A percentile compares a stretch with the other conserved stretches of the same genome.
phyloP scores from a whole-genome alignment of 345 rosid genomes.

The Eucalyptus erythrocorys region DNA sequence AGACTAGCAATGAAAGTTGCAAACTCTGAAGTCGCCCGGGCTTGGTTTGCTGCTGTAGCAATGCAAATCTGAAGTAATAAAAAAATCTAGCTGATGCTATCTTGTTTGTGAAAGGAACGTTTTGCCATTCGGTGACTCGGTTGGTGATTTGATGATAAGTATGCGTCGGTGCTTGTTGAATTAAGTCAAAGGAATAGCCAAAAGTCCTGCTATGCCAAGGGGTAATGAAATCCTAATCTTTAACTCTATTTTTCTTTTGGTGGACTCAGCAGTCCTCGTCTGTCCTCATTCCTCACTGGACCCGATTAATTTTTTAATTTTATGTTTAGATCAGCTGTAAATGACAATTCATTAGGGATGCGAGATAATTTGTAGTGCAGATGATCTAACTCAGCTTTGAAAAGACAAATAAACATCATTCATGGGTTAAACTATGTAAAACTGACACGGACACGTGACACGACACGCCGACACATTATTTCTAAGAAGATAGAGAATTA shows the following conservation, averaged over 20 bases:
- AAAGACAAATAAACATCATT: not conserved
- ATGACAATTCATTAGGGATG: not conserved
- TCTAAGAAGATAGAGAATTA: fast-evolving
- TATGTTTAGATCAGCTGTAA: not conserved
- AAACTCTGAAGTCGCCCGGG: not conserved
- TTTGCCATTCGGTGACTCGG: not conserved
- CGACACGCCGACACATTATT: fast-evolving
- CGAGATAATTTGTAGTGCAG: not conserved
- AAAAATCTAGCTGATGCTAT: not conserved
- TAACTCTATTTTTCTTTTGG: not conserved
- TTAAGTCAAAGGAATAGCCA: not conserved
- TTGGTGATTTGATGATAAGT: not conserved
- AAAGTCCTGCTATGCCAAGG: not conserved
- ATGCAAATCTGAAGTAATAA: not conserved
- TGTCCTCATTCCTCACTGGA: not conserved
- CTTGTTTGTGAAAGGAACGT: not conserved
- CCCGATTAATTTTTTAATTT: too few species aligned
- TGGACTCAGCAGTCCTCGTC: not conserved
- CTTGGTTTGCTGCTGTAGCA: not conserved
- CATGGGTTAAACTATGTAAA: too few species aligned
- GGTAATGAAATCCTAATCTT: too few species aligned
- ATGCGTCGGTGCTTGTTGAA: not conserved
- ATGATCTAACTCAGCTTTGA: not conserved
- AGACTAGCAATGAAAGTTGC: not conserved
- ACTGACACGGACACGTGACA: fast-evolving